phyloP scores from a whole-genome alignment of 2,329 filamentous ascomycete species.

The Huntiella savannae region DNA sequence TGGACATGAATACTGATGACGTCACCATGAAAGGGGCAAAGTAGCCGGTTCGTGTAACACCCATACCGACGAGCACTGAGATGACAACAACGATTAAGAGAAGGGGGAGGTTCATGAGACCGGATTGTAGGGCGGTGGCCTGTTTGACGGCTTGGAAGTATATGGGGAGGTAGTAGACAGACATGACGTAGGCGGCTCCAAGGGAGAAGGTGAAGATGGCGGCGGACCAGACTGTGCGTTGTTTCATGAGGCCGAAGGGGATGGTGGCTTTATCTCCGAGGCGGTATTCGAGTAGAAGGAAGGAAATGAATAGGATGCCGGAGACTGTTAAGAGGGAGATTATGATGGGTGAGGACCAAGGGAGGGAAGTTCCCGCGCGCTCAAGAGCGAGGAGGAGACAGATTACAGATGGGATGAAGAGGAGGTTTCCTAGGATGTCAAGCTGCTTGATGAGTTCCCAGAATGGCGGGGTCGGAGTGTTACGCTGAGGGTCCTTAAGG shows the following conservation, averaged over 20 bases:
- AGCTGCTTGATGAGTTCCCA: slow-evolving; percentile 15
- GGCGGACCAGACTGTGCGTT: slow-evolving; percentile 22
- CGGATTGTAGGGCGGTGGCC: slow-evolving; percentile 19
- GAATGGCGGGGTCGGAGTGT: slow-evolving; percentile 11
- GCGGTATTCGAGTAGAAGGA: slow-evolving; percentile 21
- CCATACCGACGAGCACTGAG: slow-evolving; percentile 17
- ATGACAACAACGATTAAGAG: slow-evolving; percentile 19
- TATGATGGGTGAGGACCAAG: slow-evolving; percentile 13
- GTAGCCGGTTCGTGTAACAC: slow-evolving; percentile 20
- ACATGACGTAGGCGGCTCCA: slow-evolving; percentile 17
- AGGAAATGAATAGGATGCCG: slow-evolving; percentile 18
- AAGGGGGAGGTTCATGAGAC: slow-evolving; percentile 20
- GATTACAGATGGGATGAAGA: slow-evolving; percentile 15
- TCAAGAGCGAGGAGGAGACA: slow-evolving; percentile 25
- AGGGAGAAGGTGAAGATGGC: slow-evolving; percentile 22
- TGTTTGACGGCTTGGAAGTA: slow-evolving; percentile 23
- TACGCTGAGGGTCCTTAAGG: slow-evolving; percentile 11
- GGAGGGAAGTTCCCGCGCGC: slow-evolving; percentile 18
- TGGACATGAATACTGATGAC: slow-evolving; percentile 15
- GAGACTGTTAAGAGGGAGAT: slow-evolving; percentile 18
- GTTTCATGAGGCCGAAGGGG: slow-evolving; percentile 23
- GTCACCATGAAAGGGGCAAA: slow-evolving; percentile 22
- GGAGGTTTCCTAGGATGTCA: slow-evolving; percentile 14
- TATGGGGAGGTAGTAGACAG: slow-evolving; percentile 19
- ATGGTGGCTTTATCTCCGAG: slow-evolving; percentile 25